Percentiles rank a stretch among this genome's conserved stretches.
These are phyloP conservation scores for Thalassiosira pacifica DNA, from an alignment of 352 stramenopile species.

Conservation along the genomic window DNA sequence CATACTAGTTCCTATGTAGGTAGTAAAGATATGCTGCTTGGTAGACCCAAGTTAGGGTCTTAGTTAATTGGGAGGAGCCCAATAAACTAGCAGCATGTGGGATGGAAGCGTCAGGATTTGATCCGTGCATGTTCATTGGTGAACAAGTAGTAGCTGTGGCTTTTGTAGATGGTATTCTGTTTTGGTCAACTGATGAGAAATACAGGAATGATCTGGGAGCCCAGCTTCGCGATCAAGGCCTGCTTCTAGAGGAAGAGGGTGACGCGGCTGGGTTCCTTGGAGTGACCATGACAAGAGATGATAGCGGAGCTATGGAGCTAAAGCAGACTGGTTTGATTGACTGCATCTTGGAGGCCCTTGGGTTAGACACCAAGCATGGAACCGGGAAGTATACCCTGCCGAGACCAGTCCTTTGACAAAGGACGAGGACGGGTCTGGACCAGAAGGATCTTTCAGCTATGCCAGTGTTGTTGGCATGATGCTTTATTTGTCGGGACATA, in stretches of 20 bases:
- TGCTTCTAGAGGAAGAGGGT: background rate
- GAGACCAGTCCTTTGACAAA: background rate
- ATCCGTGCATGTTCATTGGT: background rate
- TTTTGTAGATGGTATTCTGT: background rate
- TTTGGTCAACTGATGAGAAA: background rate
- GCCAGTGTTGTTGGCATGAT: conserved; percentile 8
- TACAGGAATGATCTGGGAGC: background rate
- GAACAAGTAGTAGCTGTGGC: background rate
- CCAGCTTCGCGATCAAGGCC: background rate
- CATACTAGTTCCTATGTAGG: too few relatives aligned
- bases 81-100: background rate
- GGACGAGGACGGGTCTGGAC: background rate
- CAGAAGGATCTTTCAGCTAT: background rate
- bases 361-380: background rate
- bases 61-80: too few relatives aligned
- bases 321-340: conserved; percentile 11
- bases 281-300: background rate
- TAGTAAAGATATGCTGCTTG: too few relatives aligned
- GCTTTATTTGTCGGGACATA: conserved; percentile 6
- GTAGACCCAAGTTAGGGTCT: too few relatives aligned
- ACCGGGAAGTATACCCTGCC: background rate
- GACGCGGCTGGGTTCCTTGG: background rate
- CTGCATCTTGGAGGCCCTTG: background rate
- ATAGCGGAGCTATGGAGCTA: background rate
- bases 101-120: background rate